A percentile compares a stretch with the other conserved stretches of the same genome.
Conservation (phyloP, 305 asterid species). For the Andrographis paniculata region DNA sequence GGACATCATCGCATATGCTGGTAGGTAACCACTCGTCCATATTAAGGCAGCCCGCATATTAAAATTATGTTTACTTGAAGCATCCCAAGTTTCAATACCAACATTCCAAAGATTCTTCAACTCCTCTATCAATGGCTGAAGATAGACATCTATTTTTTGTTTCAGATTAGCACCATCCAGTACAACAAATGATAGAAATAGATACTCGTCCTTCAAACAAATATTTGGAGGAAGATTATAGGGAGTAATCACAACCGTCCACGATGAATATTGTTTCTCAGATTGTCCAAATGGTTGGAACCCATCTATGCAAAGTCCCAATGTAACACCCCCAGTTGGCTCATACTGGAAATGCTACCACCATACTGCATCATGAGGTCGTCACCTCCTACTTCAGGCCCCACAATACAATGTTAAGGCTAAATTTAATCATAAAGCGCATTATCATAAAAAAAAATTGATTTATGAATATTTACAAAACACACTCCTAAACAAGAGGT, state of each 20-base stretch:
- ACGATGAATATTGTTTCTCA: not conserved
- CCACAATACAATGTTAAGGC: too few relatives aligned
- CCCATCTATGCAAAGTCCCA: not conserved
- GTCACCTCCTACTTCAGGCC: too few relatives aligned
- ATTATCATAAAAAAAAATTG: too few relatives aligned
- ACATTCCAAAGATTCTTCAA: not conserved
- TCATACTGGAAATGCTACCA: too few relatives aligned
- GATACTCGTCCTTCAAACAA: not conserved
- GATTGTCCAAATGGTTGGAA: not conserved
- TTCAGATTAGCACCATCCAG: not conserved
- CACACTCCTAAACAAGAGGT: too few relatives aligned
- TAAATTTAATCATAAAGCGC: too few relatives aligned
- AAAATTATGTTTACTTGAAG: not conserved
- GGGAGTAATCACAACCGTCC: not conserved
- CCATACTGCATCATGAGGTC: too few relatives aligned
- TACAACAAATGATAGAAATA: not conserved
- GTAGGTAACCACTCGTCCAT: not conserved
- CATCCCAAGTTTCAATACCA: not conserved
- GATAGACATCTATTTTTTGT: not conserved
- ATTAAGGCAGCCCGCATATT: not conserved
- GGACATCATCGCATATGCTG: not conserved
- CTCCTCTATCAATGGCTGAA: not conserved
- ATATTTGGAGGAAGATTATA: not conserved
- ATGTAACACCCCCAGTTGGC: too few relatives aligned
- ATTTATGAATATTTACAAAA: too few relatives aligned